Evolutionary conservation across 352 stramenopile genomes (phyloP), one percentile per base, ranked within the genome.

Genomic region (Phytophthora podocarpi): DNA sequence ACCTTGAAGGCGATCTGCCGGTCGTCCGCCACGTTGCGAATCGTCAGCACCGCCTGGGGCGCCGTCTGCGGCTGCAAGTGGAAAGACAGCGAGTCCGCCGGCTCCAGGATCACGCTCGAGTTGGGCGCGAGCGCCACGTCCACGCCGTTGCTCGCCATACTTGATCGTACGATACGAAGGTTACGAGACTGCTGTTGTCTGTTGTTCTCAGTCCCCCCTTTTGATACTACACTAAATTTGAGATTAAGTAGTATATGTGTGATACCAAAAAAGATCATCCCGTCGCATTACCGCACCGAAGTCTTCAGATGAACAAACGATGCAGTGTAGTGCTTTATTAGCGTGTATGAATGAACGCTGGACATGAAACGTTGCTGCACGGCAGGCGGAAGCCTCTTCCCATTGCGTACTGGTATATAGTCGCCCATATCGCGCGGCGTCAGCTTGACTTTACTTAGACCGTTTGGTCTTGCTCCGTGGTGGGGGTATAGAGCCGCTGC

Each of bases 1-100:
- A 96, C 87, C 55, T 96, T 96, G 61, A 96, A 96, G 56, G 87
- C 87, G 63, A 96, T 87, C 64, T 93, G 91, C 32, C 85, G 85
- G 39, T 74, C 62, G 43, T 89, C 80, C 57, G 85, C 89, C 51
- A 88, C 80, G 61, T 96, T 96, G 53, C 83, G 81, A 64, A 96
- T 94, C 47, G 78, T 91, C 50, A 96, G 56, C 55, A 91, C 79
- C 20, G 85, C 83, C 66, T 96, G 87, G 12, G 87, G 85, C 12
- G 87, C 84, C 45, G 74, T 74, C 50, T 81, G 65, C 28, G 80
- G 59, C 59, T 80, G 67, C 42, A 96, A 42, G 4, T 86, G 70
- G 67, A 96, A 96, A 31, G 82, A 70, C 34, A 96, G 67, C 59
- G 81, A 93, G 59, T 96, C 87, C 4, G 79, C 71, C n/a, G 87